A percentile compares a stretch with the other conserved stretches of the same genome.
Conservation (phyloP, 108 stramenopile genomes). For the Nitzschia sp. region DNA sequence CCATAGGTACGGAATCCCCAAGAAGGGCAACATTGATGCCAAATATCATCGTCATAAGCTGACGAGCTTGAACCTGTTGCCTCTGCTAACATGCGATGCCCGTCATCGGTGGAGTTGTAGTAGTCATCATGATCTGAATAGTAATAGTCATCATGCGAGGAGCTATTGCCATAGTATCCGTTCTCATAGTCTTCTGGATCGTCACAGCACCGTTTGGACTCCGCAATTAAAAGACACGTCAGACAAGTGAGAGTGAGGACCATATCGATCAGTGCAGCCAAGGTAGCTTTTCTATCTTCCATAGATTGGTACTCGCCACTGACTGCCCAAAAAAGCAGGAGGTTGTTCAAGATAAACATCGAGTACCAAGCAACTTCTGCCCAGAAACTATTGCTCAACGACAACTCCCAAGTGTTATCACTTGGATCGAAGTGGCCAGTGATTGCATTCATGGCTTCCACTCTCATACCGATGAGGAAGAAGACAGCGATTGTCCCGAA, state of each 20-base stretch:
- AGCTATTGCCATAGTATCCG: background rate
- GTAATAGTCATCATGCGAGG: background rate
- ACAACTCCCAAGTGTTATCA: constrained; percentile 37
- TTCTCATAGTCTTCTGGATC: background rate
- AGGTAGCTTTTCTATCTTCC: background rate
- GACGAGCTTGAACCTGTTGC: background rate
- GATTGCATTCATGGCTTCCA: constrained; percentile 43
- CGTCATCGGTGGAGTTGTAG: background rate
- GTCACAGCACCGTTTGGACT: constrained; percentile 66
- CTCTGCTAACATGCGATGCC: background rate
- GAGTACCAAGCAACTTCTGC: constrained; percentile 43
- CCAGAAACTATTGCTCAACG: constrained; percentile 49
- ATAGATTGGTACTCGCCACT: constrained; percentile 3
- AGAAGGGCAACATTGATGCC: constrained; percentile 5
- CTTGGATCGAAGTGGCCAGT: constrained; percentile 14
- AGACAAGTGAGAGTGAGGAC: constrained; percentile 49
- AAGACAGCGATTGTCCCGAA: constrained; percentile 59
- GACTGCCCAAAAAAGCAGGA: constrained; percentile 29
- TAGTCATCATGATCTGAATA: constrained; percentile 1
- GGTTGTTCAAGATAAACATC: constrained; percentile 35
- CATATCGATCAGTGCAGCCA: constrained; percentile 53
- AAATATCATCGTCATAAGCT: constrained; percentile 11
- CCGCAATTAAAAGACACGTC: constrained; percentile 56
- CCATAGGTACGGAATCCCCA: constrained; percentile 67
- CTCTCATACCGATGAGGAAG: constrained; percentile 49